Percentiles rank a stretch among this genome's conserved stretches.
These are phyloP conservation scores for Scenedesmus sp. DNA, from an alignment of 163 green algal species.

Conservation along the genomic window DNA sequence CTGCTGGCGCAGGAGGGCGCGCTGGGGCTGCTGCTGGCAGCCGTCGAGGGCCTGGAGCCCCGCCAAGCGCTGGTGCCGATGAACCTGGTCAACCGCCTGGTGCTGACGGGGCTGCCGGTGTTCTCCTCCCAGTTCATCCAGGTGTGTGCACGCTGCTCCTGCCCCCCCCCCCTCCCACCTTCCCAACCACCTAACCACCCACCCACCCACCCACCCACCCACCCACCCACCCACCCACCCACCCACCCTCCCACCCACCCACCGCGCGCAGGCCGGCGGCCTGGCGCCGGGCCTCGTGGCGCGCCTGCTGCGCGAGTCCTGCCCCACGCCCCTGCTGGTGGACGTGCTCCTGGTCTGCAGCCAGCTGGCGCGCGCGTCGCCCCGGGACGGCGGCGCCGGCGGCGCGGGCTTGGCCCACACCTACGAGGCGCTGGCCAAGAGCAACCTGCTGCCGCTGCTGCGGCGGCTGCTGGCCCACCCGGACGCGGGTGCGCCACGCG, in stretches of 20 bases:
- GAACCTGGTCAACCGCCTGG: conserved; percentile 66
- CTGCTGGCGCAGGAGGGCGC: conserved; percentile 41
- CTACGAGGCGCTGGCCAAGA: conserved; percentile 69
- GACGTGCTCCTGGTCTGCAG: conserved; percentile 77
- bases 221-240: not conserved
- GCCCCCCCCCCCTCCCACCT: not conserved
- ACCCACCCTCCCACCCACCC: not conserved
- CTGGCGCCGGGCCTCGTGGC: conserved; percentile 44
- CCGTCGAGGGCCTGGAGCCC: conserved; percentile 41
- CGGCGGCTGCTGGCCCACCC: conserved; percentile 33
- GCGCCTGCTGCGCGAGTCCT: conserved; percentile 58
- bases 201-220: not conserved
- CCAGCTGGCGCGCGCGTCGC: conserved; percentile 77
- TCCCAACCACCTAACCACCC: no score
- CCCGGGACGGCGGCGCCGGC: not conserved
- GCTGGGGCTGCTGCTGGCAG: conserved; percentile 41
- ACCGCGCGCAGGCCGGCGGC: conserved; percentile 44
- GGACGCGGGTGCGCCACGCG: conserved; percentile 18
- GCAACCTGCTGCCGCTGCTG: conserved; percentile 10
- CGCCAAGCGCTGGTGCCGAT: conserved; percentile 59
- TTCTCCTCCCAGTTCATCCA: conserved; percentile 69
- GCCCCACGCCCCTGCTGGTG: conserved; percentile 70
- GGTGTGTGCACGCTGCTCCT: conserved; percentile 32
- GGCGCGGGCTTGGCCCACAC: conserved; percentile 49
- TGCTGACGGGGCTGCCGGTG: conserved; percentile 48